A percentile compares a stretch with the other conserved stretches of the same genome.
Evolutionary conservation across 2,329 filamentous ascomycete genomes (phyloP).

Genomic region (Ophiostoma perfectum): DNA sequence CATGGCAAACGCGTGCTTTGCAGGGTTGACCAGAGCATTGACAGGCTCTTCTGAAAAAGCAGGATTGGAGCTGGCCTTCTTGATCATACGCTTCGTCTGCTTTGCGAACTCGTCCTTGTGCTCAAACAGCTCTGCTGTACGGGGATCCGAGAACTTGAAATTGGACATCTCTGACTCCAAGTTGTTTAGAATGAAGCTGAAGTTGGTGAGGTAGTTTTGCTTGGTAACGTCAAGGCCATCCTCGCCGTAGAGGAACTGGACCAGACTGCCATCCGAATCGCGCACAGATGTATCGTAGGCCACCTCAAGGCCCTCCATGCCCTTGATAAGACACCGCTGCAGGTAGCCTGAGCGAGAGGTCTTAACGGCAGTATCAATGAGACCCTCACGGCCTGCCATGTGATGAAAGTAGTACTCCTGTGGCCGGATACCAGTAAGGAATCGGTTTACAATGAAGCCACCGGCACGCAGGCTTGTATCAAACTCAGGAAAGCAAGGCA

Average conservation of each 20-base stretch:
- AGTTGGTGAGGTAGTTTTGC: constrained; percentile 84
- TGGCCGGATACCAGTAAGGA: constrained; percentile 93
- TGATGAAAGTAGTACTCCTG: constrained; percentile 99
- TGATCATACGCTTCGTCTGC: constrained; percentile 76
- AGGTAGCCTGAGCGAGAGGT: constrained; percentile 95
- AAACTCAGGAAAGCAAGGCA: constrained; percentile 89
- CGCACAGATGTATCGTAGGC: constrained; percentile 92
- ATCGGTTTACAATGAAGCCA: constrained; percentile 90
- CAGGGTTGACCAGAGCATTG: constrained; percentile 66
- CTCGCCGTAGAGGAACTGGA: constrained; percentile 96
- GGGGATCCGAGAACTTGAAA: constrained; percentile 58
- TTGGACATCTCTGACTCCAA: constrained; percentile 72
- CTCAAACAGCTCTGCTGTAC: constrained; percentile 43
- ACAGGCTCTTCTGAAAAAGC: constrained; percentile 67
- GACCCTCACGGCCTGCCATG: constrained; percentile 96
- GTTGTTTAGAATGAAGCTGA: constrained; percentile 85
- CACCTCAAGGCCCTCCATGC: constrained; percentile 90
- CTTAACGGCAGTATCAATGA: constrained; percentile 98
- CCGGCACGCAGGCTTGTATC: constrained; percentile 85
- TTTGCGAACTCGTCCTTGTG: constrained; percentile 60
- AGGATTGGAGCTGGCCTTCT: constrained; percentile 56
- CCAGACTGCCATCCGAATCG: constrained; percentile 84
- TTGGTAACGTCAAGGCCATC: constrained; percentile 93
- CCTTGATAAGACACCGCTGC: constrained; percentile 95
- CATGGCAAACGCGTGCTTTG: constrained; percentile 73